Conservation (phyloP, 176 grass and related monocot species). For the Zoysia pacifica region DNA sequence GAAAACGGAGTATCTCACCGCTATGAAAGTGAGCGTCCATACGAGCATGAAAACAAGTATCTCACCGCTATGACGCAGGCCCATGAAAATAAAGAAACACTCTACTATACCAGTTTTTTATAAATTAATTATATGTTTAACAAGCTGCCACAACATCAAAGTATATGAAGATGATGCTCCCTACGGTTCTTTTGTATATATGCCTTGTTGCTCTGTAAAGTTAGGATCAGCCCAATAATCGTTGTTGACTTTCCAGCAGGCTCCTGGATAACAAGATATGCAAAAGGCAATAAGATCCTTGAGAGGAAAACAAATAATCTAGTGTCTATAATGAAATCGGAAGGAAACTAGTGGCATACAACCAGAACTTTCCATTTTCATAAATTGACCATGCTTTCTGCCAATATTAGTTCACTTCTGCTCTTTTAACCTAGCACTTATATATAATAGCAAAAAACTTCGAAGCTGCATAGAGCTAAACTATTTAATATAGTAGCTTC, state of each 20-base stretch:
- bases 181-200: not conserved
- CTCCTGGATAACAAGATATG: conserved; percentile 29
- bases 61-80: no score
- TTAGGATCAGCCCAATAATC: not conserved
- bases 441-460: not conserved
- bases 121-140: not conserved
- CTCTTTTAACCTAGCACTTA: not conserved
- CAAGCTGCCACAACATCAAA: not conserved
- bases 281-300: conserved; percentile 6
- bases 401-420: not conserved
- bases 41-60: no score
- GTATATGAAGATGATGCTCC: conserved; percentile 16
- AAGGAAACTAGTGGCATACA: not conserved
- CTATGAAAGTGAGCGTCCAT: no score
- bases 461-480: not conserved
- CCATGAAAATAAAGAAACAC: not conserved
- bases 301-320: not conserved
- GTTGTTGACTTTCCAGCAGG: not conserved
- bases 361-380: not conserved
- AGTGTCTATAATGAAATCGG: not conserved
- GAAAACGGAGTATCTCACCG: not conserved
- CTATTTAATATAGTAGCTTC: not conserved
- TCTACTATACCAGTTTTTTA: not conserved
- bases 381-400: not conserved
- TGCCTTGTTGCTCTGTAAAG: conserved; percentile 15